Conservation (phyloP, 176 grass and related monocot species). For the Zizania latifolia region DNA sequence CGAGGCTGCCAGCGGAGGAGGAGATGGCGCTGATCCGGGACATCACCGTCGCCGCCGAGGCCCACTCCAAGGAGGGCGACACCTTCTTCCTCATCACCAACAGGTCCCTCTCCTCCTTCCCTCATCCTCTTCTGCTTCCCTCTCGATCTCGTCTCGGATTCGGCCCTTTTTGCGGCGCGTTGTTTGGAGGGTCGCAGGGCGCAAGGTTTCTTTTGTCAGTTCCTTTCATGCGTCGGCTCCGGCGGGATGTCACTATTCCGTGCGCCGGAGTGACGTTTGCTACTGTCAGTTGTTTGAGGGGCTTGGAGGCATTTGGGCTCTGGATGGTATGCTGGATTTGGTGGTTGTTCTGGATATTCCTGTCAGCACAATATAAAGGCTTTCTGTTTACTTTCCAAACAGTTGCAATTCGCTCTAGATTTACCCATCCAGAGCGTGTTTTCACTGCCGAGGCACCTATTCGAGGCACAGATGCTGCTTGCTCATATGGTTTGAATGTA, state of each 20-base stretch:
- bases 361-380: background rate
- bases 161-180: background rate
- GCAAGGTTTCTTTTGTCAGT: background rate
- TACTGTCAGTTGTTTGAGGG: background rate
- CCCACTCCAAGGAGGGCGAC: conserved; percentile 89
- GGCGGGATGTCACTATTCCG: background rate
- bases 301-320: background rate
- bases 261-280: background rate
- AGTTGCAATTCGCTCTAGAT: background rate
- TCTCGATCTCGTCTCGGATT: conserved; percentile 23
- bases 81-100: conserved; percentile 86
- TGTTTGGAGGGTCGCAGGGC: background rate
- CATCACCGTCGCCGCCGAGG: conserved; percentile 70
- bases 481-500: background rate
- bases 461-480: background rate
- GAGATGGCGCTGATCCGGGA: conserved; percentile 81
- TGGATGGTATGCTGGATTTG: background rate
- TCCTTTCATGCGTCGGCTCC: background rate
- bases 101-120: conserved; percentile 33
- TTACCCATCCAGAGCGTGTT: background rate
- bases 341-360: background rate
- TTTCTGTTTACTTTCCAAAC: background rate
- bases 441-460: background rate
- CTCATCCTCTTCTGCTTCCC: background rate
- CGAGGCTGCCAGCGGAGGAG: conserved; percentile 60